phyloP scores from a whole-genome alignment of 768 basidiomycete genomes.

The Phylloporus arenicola region DNA sequence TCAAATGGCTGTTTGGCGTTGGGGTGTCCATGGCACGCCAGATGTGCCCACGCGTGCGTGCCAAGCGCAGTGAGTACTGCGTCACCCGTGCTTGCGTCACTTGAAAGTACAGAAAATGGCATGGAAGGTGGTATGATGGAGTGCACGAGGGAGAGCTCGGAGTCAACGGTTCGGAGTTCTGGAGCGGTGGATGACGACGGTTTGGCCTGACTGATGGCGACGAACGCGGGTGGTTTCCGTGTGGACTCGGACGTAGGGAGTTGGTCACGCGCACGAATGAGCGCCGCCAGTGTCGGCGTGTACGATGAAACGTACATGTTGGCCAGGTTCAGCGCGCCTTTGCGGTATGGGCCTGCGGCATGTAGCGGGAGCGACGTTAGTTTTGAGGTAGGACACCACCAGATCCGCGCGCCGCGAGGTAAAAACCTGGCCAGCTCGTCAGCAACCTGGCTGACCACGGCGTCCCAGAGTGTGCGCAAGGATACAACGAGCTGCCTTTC shows the following conservation, averaged over 20 bases:
- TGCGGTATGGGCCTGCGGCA: conserved; percentile 28
- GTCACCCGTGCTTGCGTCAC: conserved; percentile 8
- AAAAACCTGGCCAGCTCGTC: conserved; percentile 11
- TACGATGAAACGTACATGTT: conserved; percentile 30
- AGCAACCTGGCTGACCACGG: conserved; percentile 17
- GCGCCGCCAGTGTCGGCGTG: conserved; percentile 29
- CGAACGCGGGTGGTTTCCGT: conserved; percentile 4
- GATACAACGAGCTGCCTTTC: conserved; percentile 10
- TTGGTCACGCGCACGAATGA: conserved; percentile 20
- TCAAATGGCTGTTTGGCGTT: conserved; percentile 19
- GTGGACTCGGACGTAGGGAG: neutral
- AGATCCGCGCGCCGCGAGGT: conserved; percentile 23
- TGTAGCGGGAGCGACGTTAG: conserved; percentile 30
- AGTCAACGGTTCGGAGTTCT: conserved; percentile 12
- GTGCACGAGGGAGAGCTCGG: conserved; percentile 18
- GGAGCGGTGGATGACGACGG: neutral
- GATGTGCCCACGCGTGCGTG: conserved; percentile 25
- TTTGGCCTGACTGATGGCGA: conserved; percentile 21
- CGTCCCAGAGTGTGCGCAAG: conserved; percentile 24
- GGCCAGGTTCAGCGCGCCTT: conserved; percentile 4
- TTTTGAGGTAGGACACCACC: conserved; percentile 33
- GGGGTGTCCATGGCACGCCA: conserved; percentile 30
- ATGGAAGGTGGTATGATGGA: conserved; percentile 14
- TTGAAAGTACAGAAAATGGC: conserved; percentile 10
- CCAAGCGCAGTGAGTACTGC: conserved; percentile 12